Evolutionary conservation across 108 stramenopile species (phyloP), one percentile per base, ranked within the genome.

Genomic region (Epithemia pelagica): DNA sequence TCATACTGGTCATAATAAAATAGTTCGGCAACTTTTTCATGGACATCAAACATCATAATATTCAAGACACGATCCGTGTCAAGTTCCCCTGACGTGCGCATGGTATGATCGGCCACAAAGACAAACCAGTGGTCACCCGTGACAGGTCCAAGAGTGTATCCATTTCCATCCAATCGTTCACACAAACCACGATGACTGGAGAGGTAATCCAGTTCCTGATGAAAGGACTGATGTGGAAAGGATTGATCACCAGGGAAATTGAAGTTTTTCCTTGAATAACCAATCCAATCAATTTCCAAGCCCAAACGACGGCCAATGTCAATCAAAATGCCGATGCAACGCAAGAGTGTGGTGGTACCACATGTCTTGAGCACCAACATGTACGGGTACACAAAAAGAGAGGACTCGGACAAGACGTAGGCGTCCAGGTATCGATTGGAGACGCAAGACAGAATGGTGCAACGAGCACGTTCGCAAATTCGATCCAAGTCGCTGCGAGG

Each of bases 1-100:
- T 83, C 73, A 66, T 92, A 93, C 57, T 78, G 60, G 26, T 93
- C 77, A 66, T 87, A 85, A 71, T 95, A 91, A 75, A 99, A 99
- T 51, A 84, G 67, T 19, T 83, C 67, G 19, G 94, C 93, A 18
- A 94, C 85, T 51, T 86, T 79, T 61, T 92, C 84, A 67, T 96
- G 95, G 69, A 99, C 91, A 69, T 99, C 99, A 76, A 98, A 99
- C 99, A 99, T 99, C 99, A 99, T 99, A 62, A 99, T 96, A 85
- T 99, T 98, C 59, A 99, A 74, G 10, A 95, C 96, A 60, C 98
- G 87, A 61, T 99, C 99, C 20, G 96, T 98, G 32, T 91, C 85
- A 21, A 77, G 69, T 24, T 91, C 88, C 53, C 69, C 54, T 5
- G 79, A 69, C 32, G 66, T 66, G 54, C 96, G 92, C 67, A 86